Conservation (phyloP, 805 yeast genomes). For the Barnettozyma sucrosica region DNA sequence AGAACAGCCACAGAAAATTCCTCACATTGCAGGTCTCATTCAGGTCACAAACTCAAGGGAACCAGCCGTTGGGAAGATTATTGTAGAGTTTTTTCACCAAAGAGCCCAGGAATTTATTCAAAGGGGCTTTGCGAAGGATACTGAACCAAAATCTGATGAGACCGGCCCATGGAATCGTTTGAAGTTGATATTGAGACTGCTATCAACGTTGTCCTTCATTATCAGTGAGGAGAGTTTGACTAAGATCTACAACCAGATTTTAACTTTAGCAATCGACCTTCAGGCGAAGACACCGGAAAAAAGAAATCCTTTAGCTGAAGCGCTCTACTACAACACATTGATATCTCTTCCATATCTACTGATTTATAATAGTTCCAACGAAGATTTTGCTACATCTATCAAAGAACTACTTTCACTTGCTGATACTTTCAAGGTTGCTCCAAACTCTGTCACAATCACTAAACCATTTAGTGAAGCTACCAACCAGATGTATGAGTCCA, state of each 20-base stretch:
- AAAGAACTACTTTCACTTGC: slow-evolving; percentile 39
- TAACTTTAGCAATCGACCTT: slow-evolving; percentile 50
- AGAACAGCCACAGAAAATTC: slow-evolving; percentile 90
- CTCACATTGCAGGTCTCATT: slow-evolving; percentile 62
- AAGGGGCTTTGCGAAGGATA: slow-evolving; percentile 22
- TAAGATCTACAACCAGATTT: slow-evolving; percentile 47
- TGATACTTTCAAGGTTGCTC: slow-evolving; percentile 29
- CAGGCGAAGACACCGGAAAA: slow-evolving; percentile 33
- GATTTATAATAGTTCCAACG: slow-evolving; percentile 34
- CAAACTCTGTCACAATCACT: slow-evolving; percentile 20
- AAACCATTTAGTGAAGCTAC: slow-evolving; percentile 23
- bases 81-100: slow-evolving; percentile 63
- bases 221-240: slow-evolving; percentile 43
- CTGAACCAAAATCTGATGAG: slow-evolving; percentile 29
- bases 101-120: slow-evolving; percentile 54
- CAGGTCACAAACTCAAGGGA: slow-evolving; percentile 60
- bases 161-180: slow-evolving; percentile 64
- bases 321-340: slow-evolving; percentile 55
- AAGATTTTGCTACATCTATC: slow-evolving; percentile 34
- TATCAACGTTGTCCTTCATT: slow-evolving; percentile 61
- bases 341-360: slow-evolving; percentile 61
- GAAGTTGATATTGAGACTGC: slow-evolving; percentile 65
- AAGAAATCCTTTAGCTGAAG: slow-evolving; percentile 61
- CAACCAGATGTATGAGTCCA: slow-evolving; percentile 45
- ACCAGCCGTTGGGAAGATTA: slow-evolving; percentile 59